Base-by-base conservation (phyloP, 2,329 filamentous ascomycete genomes). In the Monosporascus sp. region DNA sequence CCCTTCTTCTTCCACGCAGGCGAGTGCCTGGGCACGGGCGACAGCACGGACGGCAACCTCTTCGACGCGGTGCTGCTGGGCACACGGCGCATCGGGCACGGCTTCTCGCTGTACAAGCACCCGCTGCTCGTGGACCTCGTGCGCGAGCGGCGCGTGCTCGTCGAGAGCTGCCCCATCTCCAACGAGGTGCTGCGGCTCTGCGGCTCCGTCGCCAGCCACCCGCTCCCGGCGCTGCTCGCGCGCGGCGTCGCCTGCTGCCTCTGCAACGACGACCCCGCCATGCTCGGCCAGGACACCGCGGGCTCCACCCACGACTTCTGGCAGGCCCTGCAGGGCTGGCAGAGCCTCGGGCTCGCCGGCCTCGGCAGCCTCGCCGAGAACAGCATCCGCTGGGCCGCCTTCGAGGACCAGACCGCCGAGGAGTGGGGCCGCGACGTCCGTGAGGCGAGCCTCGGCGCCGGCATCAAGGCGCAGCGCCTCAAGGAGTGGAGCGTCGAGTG, bases 1-100 rank as follows among this genome's bases (percentile, higher is more conserved):
- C 93, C 93, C 1, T 96, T 97, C 75, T 96, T 96, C 76, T 95
- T 97, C 74, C 92, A 97, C 68, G 92, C 93, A 0, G 93, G 92
- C 58, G 92, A 97, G 71, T 90, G 85, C 36, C 82, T 96, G 1
- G 90, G 90, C 27, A 84, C 89, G 55, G 91, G 90, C 27, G 85
- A 84, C 60, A 78, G 77, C 20, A 86, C 88, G 0, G 92, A 97
- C 64, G 64, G 73, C 56, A 97, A 97, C 69, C 79, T 97, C 3
- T 96, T 88, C 67, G 92, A 97, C 67, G 91, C 91, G 1, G 80
- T 97, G 15, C 74, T 97, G 8, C 80, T 97, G 6, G 92, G 91
- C 3, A 93, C 91, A 0, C 79, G 93, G 50, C 83, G 94, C 54
- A 95, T 99, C 56, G 93, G 93, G 1, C 91, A 97, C 66, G 91